phyloP scores from a whole-genome alignment of 2,329 filamentous ascomycete genomes.

The Sporothrix pallida region DNA sequence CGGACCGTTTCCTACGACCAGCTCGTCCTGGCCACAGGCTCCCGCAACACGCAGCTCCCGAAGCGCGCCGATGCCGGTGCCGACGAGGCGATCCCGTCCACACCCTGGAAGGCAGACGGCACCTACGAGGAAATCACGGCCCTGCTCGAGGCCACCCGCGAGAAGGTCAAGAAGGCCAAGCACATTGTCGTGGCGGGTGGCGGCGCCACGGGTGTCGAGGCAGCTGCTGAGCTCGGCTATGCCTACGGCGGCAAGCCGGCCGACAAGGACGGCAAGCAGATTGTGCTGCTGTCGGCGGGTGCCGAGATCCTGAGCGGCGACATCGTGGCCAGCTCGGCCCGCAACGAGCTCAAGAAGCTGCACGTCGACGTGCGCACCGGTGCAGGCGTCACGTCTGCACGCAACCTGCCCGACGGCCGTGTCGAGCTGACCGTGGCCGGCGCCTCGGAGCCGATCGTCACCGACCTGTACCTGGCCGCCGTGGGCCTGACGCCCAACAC shows the following conservation, averaged over 20 bases:
- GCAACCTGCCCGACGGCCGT: conserved; percentile 50
- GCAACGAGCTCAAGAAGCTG: conserved; percentile 59
- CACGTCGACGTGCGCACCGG: conserved; percentile 55
- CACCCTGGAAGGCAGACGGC: conserved; percentile 59
- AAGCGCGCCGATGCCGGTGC: conserved; percentile 41
- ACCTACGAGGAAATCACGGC: conserved; percentile 53
- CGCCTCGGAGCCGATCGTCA: conserved; percentile 54
- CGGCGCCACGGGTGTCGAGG: conserved; percentile 62
- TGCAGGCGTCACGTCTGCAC: conserved; percentile 49
- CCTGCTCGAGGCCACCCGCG: conserved; percentile 50
- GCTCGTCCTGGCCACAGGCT: conserved; percentile 63
- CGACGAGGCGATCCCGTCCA: conserved; percentile 41
- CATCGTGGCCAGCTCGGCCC: conserved; percentile 48
- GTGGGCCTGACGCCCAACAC: conserved; percentile 62
- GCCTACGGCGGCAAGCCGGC: conserved; percentile 48
- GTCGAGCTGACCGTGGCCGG: conserved; percentile 55
- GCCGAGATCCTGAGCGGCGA: conserved; percentile 54
- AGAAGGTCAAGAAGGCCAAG: conserved; percentile 52
- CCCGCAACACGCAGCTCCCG: conserved; percentile 43
- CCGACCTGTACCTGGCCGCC: conserved; percentile 59
- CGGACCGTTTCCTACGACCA: conserved; percentile 57
- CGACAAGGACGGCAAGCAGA: conserved; percentile 45
- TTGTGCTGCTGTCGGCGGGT: conserved; percentile 56
- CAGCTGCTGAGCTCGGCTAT: conserved; percentile 60
- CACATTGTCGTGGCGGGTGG: conserved; percentile 63